Base-by-base conservation (phyloP, 2,329 filamentous ascomycete species). In the Monosporascus sp. region DNA sequence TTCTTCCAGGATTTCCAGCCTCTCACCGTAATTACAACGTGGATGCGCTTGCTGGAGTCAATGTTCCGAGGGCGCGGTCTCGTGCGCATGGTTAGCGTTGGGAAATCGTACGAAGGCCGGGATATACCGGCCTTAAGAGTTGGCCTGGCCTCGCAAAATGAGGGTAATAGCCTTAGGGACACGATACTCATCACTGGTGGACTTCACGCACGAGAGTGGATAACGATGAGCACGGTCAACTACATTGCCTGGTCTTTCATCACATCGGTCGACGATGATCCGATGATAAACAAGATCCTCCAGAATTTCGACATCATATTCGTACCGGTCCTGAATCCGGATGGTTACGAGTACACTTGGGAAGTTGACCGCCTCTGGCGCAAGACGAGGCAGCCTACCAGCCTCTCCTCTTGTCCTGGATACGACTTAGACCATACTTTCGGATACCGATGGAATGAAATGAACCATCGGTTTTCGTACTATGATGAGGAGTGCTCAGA, bases 1-100 rank as follows among this genome's bases (percentile, higher is more conserved):
- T 97, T 97, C 74, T 97, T 99, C 73, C 82, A 84, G 50, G 85
- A 97, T 65, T 99, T 97, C 69, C 94, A 97, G 65, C 91, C 92
- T 2, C 77, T 95, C 22, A 85, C 88, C 3, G 91, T 80, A 44
- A 88, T 96, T 53, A 75, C 82, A n/a, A 89, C 88, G 37, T 99
- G 94, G 94, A 92, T 97, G 87, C 85, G 85, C 48, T 80, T 97
- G 40, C 80, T 97, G 60, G 84, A 90, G 45, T 93, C 90, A 52
- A 91, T 97, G 82, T 97, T 97, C 68, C 59, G 52, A 31, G 58
- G 58, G 8, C 87, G 90, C 0, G 86, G 85, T 0, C 86, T 91
- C 60, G 88, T 93, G 43, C 78, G 83, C 50, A 80, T 87, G 60
- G 82, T 88, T 58, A 88, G 75, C 53, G 84, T 97, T 37, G 94